Conservation (phyloP, 768 basidiomycete genomes). For the Phanerochaete sordida region DNA sequence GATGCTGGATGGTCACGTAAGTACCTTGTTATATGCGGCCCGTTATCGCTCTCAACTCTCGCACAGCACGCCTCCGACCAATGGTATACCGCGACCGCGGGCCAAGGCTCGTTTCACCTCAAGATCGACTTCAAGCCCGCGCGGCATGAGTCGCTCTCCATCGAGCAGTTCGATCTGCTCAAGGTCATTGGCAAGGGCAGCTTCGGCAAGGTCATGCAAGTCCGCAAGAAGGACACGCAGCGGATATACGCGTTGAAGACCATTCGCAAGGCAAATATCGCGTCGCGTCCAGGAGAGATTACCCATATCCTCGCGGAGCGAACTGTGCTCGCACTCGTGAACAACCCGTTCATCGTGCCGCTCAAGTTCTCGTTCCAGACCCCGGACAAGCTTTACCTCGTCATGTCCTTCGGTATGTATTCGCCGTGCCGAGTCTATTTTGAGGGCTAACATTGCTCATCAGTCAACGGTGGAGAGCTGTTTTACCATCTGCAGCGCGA, state of each 20-base stretch:
- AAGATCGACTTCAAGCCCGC: constrained; percentile 92
- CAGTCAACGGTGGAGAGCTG: constrained; percentile 95
- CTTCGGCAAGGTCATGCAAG: constrained; percentile 99
- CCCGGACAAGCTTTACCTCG: constrained; percentile 94
- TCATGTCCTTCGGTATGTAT: constrained; percentile 86
- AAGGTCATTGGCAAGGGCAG: constrained; percentile 98
- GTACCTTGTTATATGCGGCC: constrained; percentile 18
- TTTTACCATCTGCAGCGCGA: constrained; percentile 98
- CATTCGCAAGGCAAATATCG: constrained; percentile 97
- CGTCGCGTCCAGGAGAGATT: constrained; percentile 93
- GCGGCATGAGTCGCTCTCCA: constrained; percentile 82
- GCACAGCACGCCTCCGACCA: constrained; percentile 81
- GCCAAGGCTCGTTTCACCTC: constrained; percentile 90
- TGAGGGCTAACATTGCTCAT: neutral
- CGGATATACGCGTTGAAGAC: constrained; percentile 98
- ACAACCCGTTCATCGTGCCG: constrained; percentile 98
- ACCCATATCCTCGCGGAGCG: constrained; percentile 97
- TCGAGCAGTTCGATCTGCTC: constrained; percentile 94
- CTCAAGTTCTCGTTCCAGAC: constrained; percentile 99
- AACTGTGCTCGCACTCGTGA: constrained; percentile 94
- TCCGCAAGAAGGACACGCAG: constrained; percentile 96
- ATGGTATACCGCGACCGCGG: constrained; percentile 82
- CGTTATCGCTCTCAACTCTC: neutral
- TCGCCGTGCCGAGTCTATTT: neutral
- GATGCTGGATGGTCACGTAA: constrained; percentile 71